Base-by-base conservation (phyloP, 805 yeast genomes). In the Jamesozyma rosinii region DNA sequence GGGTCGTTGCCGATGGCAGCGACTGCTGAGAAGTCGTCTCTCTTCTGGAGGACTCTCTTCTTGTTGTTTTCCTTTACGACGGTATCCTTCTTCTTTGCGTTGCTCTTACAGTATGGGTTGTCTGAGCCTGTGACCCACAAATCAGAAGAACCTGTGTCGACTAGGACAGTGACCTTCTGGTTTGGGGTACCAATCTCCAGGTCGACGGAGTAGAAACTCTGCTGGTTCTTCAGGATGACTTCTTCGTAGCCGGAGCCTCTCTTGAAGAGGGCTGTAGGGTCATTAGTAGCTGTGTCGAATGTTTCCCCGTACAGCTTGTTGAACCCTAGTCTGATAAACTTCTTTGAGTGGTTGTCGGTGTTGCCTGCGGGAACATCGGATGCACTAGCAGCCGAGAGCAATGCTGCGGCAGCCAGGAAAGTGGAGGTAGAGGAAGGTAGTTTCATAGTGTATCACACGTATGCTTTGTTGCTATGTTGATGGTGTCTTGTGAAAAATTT, bases 111-210 rank as follows among this genome's bases (percentile, higher is more conserved):
- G 45, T 66, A 71, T 2, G 80, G 72, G 51, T 76, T 77, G 37
- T 63, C 52, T 2, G 71, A 57, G 21, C 70, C 67, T 44, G 75
- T 69, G 15, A 81, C 75, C 60, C 60, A 82, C 15, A 83, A 63
- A 57, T 82, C 90, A 0, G 83, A 72, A 0, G 88, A 81, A 2
- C 89, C 90, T 1, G 89, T 82, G 53, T 82, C 90, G 13, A 82
- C 58, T 30, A 79, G 58, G 10, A 81, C 77, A 9, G 66, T 67
- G 5, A 81, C 67, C 15, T 64, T 58, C 52, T 80, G 81, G 5
- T 61, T 51, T 2, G 76, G 72, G 0, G 84, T 74, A 3, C 92
- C 90, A 18, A 83, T 56, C 21, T 49, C 49, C 26, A 61, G 27
- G 4, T 62, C 63, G 1, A 69, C 71, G 19, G 71, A 58, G 52